A percentile compares a stretch with the other conserved stretches of the same genome.
phyloP scores from a whole-genome alignment of 768 basidiomycete species.

The Imleria badia region DNA sequence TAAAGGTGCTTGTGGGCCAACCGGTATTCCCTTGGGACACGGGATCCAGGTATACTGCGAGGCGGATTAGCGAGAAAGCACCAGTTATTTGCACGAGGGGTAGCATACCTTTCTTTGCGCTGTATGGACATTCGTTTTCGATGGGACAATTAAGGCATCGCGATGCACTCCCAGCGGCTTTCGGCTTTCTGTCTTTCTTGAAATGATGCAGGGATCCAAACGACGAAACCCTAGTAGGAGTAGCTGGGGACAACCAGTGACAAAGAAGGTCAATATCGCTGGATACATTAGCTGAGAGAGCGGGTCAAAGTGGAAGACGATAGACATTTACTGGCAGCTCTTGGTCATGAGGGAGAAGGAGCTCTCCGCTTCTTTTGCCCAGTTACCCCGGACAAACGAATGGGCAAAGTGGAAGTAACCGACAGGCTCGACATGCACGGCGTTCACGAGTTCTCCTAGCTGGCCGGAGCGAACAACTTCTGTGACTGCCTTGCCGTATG shows the following conservation, averaged over 20 bases:
- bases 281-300: conserved; percentile 5
- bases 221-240: conserved; percentile 70
- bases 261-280: conserved; percentile 87
- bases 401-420: conserved; percentile 90
- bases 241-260: conserved; percentile 68
- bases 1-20: conserved; percentile 70
- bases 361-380: conserved; percentile 66
- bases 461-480: conserved; percentile 66
- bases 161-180: conserved; percentile 60
- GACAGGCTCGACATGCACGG: conserved; percentile 82
- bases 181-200: conserved; percentile 68
- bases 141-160: conserved; percentile 78
- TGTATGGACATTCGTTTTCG: conserved; percentile 77
- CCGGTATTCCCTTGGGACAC: conserved; percentile 43
- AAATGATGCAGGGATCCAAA: conserved; percentile 89
- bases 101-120: conserved; percentile 75
- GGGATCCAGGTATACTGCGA: conserved; percentile 78
- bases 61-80: neutral
- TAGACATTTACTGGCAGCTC: conserved; percentile 73
- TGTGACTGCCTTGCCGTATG: conserved; percentile 71
- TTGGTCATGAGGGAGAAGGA: conserved; percentile 88
- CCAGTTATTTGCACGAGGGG: neutral
- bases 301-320: neutral
- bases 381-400: conserved; percentile 83
- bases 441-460: conserved; percentile 78